Evolutionary conservation across 345 rosid genomes (phyloP).

Genomic region (Gossypium herbaceum): DNA sequence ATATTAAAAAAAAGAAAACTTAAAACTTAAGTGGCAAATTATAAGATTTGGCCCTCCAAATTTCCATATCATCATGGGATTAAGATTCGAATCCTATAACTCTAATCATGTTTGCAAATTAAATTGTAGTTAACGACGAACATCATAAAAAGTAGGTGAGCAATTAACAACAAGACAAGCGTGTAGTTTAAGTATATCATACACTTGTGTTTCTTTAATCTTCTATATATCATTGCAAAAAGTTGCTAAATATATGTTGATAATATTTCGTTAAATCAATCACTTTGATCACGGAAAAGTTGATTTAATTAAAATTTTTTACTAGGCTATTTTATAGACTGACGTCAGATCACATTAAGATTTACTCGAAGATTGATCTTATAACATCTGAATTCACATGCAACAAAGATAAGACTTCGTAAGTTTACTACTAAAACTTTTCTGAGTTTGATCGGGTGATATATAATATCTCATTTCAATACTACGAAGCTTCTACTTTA

Average conservation of each 20-base stretch:
- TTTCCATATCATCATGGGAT: background rate
- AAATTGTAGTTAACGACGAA: background rate
- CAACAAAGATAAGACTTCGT: too few relatives aligned
- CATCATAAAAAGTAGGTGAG: background rate
- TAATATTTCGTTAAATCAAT: too few relatives aligned
- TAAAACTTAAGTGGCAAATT: background rate
- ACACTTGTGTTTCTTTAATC: background rate
- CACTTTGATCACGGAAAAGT: too few relatives aligned
- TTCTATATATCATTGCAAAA: background rate
- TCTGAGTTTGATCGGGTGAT: too few relatives aligned
- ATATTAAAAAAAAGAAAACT: background rate
- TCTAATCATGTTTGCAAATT: background rate
- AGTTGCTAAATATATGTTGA: background rate
- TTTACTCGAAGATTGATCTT: too few relatives aligned
- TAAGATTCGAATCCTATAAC: background rate
- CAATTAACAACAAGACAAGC: background rate
- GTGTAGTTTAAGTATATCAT: background rate
- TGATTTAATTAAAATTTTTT: too few relatives aligned
- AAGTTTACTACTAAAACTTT: too few relatives aligned
- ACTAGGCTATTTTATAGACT: too few relatives aligned
- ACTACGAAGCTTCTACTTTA: too few relatives aligned
- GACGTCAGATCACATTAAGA: accelerated
- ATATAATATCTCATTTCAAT: too few relatives aligned
- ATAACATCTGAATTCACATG: too few relatives aligned
- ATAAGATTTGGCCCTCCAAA: background rate